These are phyloP conservation scores for Albugo laibachii DNA, from an alignment of 352 stramenopile genomes.

Conservation along the genomic window DNA sequence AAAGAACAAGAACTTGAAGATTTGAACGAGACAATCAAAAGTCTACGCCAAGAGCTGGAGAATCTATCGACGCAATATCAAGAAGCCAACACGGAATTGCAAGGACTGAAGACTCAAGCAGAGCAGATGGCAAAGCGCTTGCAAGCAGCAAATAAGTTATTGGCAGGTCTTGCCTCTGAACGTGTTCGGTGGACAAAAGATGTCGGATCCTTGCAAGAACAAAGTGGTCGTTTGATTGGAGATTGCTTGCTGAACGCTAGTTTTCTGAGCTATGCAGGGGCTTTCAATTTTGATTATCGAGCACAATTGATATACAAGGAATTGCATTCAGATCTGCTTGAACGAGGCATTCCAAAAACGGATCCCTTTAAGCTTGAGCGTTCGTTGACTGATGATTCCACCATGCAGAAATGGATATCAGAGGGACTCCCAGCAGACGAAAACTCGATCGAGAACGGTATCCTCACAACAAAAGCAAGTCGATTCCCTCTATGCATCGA, in stretches of 20 bases:
- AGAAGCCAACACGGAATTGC: slow-evolving; percentile 82
- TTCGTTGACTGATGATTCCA: slow-evolving; percentile 85
- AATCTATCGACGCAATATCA: slow-evolving; percentile 83
- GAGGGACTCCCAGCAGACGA: slow-evolving; percentile 87
- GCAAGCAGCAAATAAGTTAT: slow-evolving; percentile 81
- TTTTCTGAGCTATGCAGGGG: slow-evolving; percentile 81
- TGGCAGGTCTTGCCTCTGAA: slow-evolving; percentile 82
- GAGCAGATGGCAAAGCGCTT: slow-evolving; percentile 91
- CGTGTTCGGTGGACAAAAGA: slow-evolving; percentile 85
- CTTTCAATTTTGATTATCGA: slow-evolving; percentile 83
- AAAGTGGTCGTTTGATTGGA: slow-evolving; percentile 74
- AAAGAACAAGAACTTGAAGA: slow-evolving; percentile 78
- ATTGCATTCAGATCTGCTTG: slow-evolving; percentile 71
- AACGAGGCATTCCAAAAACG: slow-evolving; percentile 64
- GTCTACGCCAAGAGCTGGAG: slow-evolving; percentile 75
- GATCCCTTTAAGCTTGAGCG: slow-evolving; percentile 75
- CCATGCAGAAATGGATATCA: slow-evolving; percentile 86
- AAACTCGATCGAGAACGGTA: slow-evolving; percentile 91
- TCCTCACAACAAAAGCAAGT: slow-evolving; percentile 85
- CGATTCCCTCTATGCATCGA: slow-evolving; percentile 92
- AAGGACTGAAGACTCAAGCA: slow-evolving; percentile 80
- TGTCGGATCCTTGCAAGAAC: slow-evolving; percentile 66
- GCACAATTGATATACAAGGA: slow-evolving; percentile 78
- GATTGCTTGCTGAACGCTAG: slow-evolving; percentile 81
- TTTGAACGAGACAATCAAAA: slow-evolving; percentile 67